phyloP scores from a whole-genome alignment of 2,329 filamentous ascomycete genomes.

The Pseudogymnoascus sp. region DNA sequence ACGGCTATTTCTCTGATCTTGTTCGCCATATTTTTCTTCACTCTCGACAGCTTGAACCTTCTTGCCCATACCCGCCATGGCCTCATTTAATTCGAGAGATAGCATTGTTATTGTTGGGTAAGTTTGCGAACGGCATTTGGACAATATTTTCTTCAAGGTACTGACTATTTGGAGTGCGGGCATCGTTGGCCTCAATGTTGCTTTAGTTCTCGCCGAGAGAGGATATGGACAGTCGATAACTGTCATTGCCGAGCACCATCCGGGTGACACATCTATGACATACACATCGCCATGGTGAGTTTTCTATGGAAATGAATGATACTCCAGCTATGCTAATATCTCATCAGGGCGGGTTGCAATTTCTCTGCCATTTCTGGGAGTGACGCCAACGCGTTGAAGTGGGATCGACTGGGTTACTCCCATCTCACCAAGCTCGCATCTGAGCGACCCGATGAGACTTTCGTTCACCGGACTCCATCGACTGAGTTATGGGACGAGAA shows the following conservation, averaged over 20 bases:
- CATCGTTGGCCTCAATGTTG: conserved; percentile 36
- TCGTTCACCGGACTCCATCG: conserved; percentile 33
- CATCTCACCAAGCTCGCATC: conserved; percentile 33
- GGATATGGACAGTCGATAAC: conserved; percentile 33
- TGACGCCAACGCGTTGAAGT: conserved; percentile 36
- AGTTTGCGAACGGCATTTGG: neutral
- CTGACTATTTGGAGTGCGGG: conserved; percentile 20
- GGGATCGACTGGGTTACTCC: conserved; percentile 36
- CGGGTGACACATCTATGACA: conserved; percentile 33
- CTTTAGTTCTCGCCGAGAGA: conserved; percentile 31
- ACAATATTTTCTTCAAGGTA: neutral
- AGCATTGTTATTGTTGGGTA: conserved; percentile 11
- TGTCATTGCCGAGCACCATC: conserved; percentile 36
- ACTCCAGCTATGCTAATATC: neutral
- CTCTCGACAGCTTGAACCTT: neutral
- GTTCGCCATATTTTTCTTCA: neutral
- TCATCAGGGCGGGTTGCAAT: conserved; percentile 36
- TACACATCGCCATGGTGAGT: conserved; percentile 39
- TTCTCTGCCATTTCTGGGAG: conserved; percentile 39
- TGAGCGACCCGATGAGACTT: conserved; percentile 28
- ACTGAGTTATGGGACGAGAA: conserved; percentile 38
- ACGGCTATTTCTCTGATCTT: neutral
- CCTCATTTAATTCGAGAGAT: conserved; percentile 1
- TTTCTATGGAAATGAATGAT: neutral
- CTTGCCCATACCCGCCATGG: neutral